Evolutionary conservation across 176 grass and related monocot genomes (phyloP).

Genomic region (Carex cristatella): DNA sequence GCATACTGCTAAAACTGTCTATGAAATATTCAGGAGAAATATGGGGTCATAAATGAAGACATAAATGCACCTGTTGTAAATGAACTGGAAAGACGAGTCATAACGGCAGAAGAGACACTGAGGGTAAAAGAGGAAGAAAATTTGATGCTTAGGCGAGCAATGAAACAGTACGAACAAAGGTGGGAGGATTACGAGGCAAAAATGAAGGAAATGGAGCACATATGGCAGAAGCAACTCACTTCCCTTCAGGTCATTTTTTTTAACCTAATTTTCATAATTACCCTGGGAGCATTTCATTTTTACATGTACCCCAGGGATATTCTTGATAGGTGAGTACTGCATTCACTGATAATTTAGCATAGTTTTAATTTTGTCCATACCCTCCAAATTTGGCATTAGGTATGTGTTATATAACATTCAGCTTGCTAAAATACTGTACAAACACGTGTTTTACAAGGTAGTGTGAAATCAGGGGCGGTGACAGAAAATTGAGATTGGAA

Average conservation of each 20-base stretch:
- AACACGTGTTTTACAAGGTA: background rate
- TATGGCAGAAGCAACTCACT: conserved; percentile 81
- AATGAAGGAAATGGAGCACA: conserved; percentile 91
- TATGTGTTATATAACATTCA: background rate
- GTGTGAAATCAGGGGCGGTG: too few relatives aligned
- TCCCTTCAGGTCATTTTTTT: conserved; percentile 70
- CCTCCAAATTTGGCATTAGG: background rate
- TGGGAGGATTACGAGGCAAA: conserved; percentile 82
- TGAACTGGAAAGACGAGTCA: conserved; percentile 48
- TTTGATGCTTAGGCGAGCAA: conserved; percentile 52
- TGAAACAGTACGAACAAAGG: conserved; percentile 81
- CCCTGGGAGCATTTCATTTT: background rate
- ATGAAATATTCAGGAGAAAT: conserved; percentile 8
- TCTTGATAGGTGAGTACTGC: background rate
- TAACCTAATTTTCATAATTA: background rate
- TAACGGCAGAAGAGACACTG: conserved; percentile 52
- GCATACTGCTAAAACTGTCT: background rate
- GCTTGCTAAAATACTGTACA: background rate
- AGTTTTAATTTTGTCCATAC: background rate
- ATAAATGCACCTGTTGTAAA: conserved; percentile 33
- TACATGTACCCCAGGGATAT: background rate
- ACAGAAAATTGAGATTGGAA: too few relatives aligned
- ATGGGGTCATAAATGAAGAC: conserved; percentile 45
- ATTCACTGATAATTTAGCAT: background rate
- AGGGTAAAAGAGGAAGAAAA: conserved; percentile 87